A percentile compares a stretch with the other conserved stretches of the same genome.
phyloP scores from a whole-genome alignment of 176 grass and related monocot genomes.

The Secale cereale region DNA sequence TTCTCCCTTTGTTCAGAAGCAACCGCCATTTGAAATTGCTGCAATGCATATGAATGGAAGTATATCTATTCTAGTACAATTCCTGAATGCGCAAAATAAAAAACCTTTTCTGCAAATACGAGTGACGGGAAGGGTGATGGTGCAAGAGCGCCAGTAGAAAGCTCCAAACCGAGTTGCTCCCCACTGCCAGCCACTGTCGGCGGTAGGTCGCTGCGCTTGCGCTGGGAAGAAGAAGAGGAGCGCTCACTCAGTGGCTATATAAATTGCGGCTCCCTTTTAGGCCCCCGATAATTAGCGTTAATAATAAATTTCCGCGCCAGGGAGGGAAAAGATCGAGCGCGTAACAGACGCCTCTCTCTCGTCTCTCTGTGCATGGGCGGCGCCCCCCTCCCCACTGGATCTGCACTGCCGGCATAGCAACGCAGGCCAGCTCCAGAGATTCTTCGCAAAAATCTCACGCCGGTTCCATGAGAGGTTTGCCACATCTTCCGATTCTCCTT shows the following conservation, averaged over 20 bases:
- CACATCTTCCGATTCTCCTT: background rate
- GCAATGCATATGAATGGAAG: background rate
- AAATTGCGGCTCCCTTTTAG: background rate
- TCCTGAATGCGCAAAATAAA: background rate
- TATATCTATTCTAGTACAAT: background rate
- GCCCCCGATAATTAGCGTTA: slow-evolving; percentile 26
- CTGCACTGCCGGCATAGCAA: slow-evolving; percentile 31
- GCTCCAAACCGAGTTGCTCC: background rate
- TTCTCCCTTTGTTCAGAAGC: background rate
- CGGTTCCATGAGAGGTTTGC: slow-evolving; percentile 41
- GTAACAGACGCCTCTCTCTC: slow-evolving; percentile 10
- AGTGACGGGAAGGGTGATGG: accelerated
- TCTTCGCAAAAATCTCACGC: slow-evolving; percentile 14
- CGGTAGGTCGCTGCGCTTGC: background rate
- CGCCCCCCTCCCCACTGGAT: slow-evolving; percentile 32
- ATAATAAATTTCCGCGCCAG: slow-evolving; percentile 12
- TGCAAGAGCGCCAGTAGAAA: background rate
- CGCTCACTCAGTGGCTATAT: slow-evolving; percentile 27
- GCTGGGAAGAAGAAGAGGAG: slow-evolving; percentile 13
- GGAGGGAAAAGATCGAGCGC: background rate
- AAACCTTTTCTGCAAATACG: background rate
- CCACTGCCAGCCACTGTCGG: slow-evolving; percentile 56
- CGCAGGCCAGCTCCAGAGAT: background rate
- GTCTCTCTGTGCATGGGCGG: slow-evolving; percentile 18
- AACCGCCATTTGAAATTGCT: background rate